Conservation (phyloP, 2,329 filamentous ascomycete species). For the Scedosporium dehoogii region DNA sequence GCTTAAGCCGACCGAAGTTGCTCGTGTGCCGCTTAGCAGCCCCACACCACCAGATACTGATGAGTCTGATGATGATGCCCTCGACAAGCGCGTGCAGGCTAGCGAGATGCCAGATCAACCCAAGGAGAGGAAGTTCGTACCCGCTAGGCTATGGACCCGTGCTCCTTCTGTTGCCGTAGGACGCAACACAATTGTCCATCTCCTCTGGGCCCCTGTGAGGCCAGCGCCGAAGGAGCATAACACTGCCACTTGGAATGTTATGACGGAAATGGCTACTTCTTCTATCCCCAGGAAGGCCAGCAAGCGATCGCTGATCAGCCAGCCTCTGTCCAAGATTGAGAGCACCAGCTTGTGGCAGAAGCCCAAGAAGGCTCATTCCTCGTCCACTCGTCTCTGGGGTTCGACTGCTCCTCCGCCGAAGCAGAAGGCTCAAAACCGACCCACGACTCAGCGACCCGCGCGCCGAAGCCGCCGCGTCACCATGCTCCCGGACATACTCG, state of each 20-base stretch:
- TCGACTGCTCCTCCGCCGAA: constrained; percentile 5
- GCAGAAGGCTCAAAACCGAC: constrained; percentile 25
- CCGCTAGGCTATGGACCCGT: background rate
- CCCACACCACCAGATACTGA: constrained; percentile 46
- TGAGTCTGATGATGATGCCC: constrained; percentile 26
- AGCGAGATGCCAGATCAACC: background rate
- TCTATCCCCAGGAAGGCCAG: constrained; percentile 3
- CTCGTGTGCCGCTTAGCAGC: constrained; percentile 30
- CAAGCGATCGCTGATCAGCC: constrained; percentile 21
- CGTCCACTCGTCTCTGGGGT: constrained; percentile 20
- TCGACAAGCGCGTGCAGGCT: constrained; percentile 1
- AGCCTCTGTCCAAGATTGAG: constrained; percentile 22
- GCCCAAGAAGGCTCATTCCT: constrained; percentile 12
- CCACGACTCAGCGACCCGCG: constrained; percentile 41
- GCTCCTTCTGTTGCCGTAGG: background rate
- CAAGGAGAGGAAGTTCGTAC: no score
- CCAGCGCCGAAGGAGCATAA: background rate
- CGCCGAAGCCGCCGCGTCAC: constrained; percentile 48
- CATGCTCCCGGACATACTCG: constrained; percentile 51
- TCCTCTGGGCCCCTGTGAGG: constrained; percentile 1
- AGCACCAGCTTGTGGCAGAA: constrained; percentile 29
- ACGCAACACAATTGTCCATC: background rate
- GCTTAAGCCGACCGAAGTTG: constrained; percentile 8
- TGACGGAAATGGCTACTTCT: background rate
- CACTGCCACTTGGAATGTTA: background rate